A percentile compares a stretch with the other conserved stretches of the same genome.
These are phyloP conservation scores for Malus hybrid DNA, from an alignment of 331 rosid genomes.

Conservation along the genomic window DNA sequence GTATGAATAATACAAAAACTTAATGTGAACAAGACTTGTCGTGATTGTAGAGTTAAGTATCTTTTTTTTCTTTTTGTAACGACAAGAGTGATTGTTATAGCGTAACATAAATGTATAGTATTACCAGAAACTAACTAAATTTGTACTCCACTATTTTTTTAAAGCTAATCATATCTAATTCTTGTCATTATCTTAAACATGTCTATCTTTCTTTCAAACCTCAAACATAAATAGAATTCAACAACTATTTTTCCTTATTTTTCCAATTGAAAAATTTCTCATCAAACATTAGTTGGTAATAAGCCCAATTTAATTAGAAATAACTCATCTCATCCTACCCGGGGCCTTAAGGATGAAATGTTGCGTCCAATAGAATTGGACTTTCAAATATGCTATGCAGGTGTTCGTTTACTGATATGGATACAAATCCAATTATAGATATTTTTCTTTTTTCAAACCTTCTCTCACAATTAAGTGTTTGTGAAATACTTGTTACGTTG, in stretches of 20 bases:
- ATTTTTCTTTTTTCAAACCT: too few relatives aligned
- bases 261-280: too few relatives aligned
- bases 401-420: neutral
- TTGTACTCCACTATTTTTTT: neutral
- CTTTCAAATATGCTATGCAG: neutral
- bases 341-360: too few relatives aligned
- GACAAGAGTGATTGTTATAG: fast-evolving
- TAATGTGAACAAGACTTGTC: neutral
- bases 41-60: neutral
- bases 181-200: neutral
- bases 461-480: neutral
- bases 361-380: neutral
- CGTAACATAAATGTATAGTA: too few relatives aligned
- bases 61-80: too few relatives aligned
- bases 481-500: neutral
- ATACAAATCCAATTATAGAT: neutral
- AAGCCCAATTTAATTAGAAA: too few relatives aligned
- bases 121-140: neutral
- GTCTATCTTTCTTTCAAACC: neutral
- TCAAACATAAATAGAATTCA: neutral
- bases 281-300: too few relatives aligned
- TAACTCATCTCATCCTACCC: too few relatives aligned
- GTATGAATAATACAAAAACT: too few relatives aligned
- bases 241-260: neutral
- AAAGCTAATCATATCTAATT: neutral